A percentile compares a stretch with the other conserved stretches of the same genome.
phyloP scores from a whole-genome alignment of 129 eudicot species.

The Kitagawia praeruptora region DNA sequence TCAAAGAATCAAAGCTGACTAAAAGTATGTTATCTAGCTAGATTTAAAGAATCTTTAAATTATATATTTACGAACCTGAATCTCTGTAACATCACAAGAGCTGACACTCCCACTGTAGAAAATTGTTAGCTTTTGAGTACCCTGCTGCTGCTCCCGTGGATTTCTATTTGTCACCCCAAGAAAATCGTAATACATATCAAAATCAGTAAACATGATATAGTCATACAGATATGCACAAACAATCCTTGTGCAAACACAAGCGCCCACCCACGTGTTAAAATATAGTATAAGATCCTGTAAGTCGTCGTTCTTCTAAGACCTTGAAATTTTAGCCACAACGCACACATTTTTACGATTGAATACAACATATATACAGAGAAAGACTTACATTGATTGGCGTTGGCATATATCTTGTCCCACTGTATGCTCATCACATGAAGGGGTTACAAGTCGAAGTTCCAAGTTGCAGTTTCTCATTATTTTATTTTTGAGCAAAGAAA shows the following conservation, averaged over 20 bases:
- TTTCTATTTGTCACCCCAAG: background rate
- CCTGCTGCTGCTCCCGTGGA: background rate
- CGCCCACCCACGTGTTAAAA: no score
- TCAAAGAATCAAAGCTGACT: no score
- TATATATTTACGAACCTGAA: background rate
- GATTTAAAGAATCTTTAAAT: background rate
- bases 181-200: background rate
- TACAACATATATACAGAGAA: background rate
- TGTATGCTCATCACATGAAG: conserved; percentile 29
- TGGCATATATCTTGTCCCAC: conserved; percentile 15
- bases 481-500: background rate
- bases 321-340: no score
- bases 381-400: conserved; percentile 8
- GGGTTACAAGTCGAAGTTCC: conserved; percentile 62
- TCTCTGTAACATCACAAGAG: conserved; percentile 10
- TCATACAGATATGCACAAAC: no score
- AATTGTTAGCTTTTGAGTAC: background rate
- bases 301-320: no score
- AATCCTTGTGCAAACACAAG: no score
- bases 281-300: no score
- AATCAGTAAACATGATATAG: background rate
- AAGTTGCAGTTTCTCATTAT: conserved; percentile 53
- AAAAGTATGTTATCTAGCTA: no score
- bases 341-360: background rate
- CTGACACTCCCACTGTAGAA: conserved; percentile 2